Conservation (phyloP, 257 asterid species). For the Ajuga chamaepitys region DNA sequence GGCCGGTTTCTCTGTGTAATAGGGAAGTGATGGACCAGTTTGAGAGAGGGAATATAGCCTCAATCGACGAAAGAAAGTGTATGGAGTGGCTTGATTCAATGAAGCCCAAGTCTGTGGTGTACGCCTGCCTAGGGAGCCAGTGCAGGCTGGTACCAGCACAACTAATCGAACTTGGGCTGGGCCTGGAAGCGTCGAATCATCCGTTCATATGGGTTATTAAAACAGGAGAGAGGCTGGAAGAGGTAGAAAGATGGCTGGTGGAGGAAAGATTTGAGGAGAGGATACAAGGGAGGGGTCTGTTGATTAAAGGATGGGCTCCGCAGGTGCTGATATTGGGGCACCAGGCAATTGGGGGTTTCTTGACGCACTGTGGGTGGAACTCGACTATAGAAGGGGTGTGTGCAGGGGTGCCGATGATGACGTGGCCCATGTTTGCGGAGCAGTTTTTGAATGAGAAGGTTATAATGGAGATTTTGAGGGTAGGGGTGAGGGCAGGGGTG, state of each 20-base stretch:
- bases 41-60: slow-evolving; percentile 30
- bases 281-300: slow-evolving; percentile 20
- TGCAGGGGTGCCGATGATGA: slow-evolving; percentile 40
- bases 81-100: slow-evolving; percentile 35
- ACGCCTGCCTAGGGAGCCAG: slow-evolving; percentile 46
- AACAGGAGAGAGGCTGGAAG: not conserved
- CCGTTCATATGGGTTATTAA: slow-evolving; percentile 28
- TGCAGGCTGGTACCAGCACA: slow-evolving; percentile 26
- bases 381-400: slow-evolving; percentile 29
- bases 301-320: slow-evolving; percentile 40
- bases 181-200: slow-evolving; percentile 28
- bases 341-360: slow-evolving; percentile 14
- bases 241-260: not conserved
- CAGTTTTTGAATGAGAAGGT: slow-evolving; percentile 39
- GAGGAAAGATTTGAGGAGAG: slow-evolving; percentile 23
- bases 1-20: slow-evolving; percentile 51
- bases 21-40: slow-evolving; percentile 19
- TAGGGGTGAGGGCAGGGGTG: slow-evolving; percentile 28
- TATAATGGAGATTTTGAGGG: slow-evolving; percentile 19
- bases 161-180: slow-evolving; percentile 39
- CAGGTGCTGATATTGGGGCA: slow-evolving; percentile 38
- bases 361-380: slow-evolving; percentile 49
- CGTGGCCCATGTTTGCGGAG: slow-evolving; percentile 42
- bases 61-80: slow-evolving; percentile 20
- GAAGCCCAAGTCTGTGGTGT: slow-evolving; percentile 29